Evolutionary conservation across 1,139 yeast genomes (phyloP), one percentile per base, ranked within the genome.

Genomic region (Meyerozyma athensensis): DNA sequence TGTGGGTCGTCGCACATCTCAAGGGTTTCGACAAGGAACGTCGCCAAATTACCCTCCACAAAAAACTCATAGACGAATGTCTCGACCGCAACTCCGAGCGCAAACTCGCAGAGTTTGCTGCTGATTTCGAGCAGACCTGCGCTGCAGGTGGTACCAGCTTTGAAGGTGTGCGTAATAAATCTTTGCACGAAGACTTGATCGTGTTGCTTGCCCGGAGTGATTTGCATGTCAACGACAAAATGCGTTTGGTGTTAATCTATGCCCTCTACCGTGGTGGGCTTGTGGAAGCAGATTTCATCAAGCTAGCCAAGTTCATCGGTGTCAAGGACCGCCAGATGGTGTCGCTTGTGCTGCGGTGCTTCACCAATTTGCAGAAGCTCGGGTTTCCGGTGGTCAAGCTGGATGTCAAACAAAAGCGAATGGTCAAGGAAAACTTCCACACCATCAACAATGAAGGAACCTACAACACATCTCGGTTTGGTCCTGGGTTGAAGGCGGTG

Each of bases 241-340:
- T 87, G 46, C 74, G 98, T 43, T 67, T 86, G 33, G 74, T 92
- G n/a, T 66, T 86, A 21, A 64, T 85, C 4, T 92, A 92, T 58
- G 84, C 90, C 1, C 59, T 89, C 28, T 85, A 81, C 58, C 72
- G 97, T 47, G 92, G 94, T 4, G 98, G 99, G 0, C 65, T 92
- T 20, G 71, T 86, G 13, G 83, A 81, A 47, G 58, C 71, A 7
- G 99, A 92, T 63, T 77, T 84, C 46, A 62, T 66, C 37, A 89
- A 92, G 53, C 61, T 92, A 33, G 73, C 81, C 34, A 64, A 71
- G 38, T 94, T 90, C 52, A 77, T 86, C 35, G 85, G 82, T 0
- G 74, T 86, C 12, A 61, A 65, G 30, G 73, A 76, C 36, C 65
- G 68, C 17, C 94, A 85, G 35, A 68, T 76, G 40, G 61, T 65